Evolutionary conservation across 139 green algal species (phyloP).

Genomic region (Spirogloea muscicola): DNA sequence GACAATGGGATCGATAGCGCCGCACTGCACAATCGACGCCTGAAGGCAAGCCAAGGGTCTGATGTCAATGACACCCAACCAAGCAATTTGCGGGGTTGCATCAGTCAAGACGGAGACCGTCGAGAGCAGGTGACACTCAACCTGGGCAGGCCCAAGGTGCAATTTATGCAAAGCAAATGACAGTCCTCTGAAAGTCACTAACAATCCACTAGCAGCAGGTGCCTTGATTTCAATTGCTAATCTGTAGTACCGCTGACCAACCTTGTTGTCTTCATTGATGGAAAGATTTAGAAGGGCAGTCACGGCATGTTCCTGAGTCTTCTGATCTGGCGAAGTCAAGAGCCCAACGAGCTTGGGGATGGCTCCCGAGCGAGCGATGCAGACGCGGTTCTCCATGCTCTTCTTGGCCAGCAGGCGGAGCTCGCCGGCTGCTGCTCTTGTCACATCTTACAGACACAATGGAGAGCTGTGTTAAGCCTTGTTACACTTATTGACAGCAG

Average conservation of each 20-base stretch:
- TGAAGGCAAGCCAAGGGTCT: no score
- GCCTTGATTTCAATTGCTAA: no score
- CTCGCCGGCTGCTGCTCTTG: constrained; percentile 9
- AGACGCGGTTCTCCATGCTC: constrained; percentile 28
- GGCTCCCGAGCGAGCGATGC: constrained; percentile 17
- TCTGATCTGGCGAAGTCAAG: constrained; percentile 16
- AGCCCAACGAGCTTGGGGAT: constrained; percentile 26
- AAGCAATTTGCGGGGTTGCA: no score
- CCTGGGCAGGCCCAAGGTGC: no score
- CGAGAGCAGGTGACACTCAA: no score
- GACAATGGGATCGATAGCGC: constrained; percentile 29
- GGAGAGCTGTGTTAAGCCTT: background rate
- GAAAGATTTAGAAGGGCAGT: constrained; percentile 39
- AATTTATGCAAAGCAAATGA: no score
- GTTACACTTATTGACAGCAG: background rate
- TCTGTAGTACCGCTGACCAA: no score
- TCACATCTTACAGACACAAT: constrained; percentile 7
- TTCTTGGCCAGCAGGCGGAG: constrained; percentile 31
- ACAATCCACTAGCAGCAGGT: no score
- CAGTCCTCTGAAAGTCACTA: no score
- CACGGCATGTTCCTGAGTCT: constrained; percentile 36
- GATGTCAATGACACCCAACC: no score
- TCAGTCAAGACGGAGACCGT: no score
- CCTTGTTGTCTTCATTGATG: constrained; percentile 39
- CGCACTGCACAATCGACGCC: constrained; percentile 7